phyloP scores from a whole-genome alignment of 2,329 filamentous ascomycete genomes.

The Pezicula rhizophila region DNA sequence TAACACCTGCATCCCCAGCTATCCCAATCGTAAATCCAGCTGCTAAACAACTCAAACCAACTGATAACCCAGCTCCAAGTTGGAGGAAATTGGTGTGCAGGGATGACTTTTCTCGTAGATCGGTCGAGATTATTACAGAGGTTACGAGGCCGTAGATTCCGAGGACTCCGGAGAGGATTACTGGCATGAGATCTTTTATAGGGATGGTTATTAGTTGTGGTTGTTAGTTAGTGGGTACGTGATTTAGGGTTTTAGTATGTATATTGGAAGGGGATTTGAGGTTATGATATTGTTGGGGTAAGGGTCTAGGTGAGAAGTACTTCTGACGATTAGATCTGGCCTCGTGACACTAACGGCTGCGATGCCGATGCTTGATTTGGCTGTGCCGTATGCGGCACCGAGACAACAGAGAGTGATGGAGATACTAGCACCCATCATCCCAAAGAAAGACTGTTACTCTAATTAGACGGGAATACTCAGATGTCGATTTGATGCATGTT shows the following conservation, averaged over 20 bases:
- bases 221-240: constrained; percentile 1
- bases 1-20: constrained; percentile 79
- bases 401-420: constrained; percentile 81
- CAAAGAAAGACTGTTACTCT: constrained; percentile 67
- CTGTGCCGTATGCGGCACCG: constrained; percentile 93
- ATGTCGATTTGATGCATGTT: not conserved
- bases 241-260: too few relatives aligned
- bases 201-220: not conserved
- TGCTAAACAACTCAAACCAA: constrained; percentile 67
- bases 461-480: not conserved
- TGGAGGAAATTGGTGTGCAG: constrained; percentile 77
- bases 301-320: constrained; percentile 40
- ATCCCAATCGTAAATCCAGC: constrained; percentile 72
- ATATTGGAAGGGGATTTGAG: not conserved
- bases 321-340: constrained; percentile 97
- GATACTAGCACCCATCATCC: constrained; percentile 87
- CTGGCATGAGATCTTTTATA: constrained; percentile 82
- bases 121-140: constrained; percentile 75
- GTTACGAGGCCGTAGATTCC: constrained; percentile 93
- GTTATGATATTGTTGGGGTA: constrained; percentile 26
- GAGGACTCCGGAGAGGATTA: constrained; percentile 99
- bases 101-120: constrained; percentile 62
- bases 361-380: constrained; percentile 96
- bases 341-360: constrained; percentile 93
- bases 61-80: constrained; percentile 71